Percentiles rank a stretch among this genome's conserved stretches.
Conservation (phyloP, 2,329 filamentous ascomycete species). For the Penicillium sp. region DNA sequence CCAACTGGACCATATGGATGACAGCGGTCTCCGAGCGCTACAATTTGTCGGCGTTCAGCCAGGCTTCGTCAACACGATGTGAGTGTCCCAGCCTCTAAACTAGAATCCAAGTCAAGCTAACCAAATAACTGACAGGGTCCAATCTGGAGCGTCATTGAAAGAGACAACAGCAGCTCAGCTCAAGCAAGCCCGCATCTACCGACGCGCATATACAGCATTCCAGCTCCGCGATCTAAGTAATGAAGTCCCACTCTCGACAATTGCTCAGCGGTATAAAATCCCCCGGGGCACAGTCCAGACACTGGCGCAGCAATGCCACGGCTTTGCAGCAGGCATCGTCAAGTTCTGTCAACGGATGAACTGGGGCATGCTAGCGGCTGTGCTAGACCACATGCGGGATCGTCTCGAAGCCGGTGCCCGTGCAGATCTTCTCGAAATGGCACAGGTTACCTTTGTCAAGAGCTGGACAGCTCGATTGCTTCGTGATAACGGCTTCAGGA, state of each 20-base stretch:
- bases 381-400: conserved; percentile 71
- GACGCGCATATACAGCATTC: conserved; percentile 68
- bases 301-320: conserved; percentile 68
- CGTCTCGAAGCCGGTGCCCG: conserved; percentile 67
- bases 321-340: conserved; percentile 73
- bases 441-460: conserved; percentile 70
- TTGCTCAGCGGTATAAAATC: conserved; percentile 66
- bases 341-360: conserved; percentile 75
- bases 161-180: conserved; percentile 59
- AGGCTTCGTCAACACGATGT: conserved; percentile 63
- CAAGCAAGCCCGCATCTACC: conserved; percentile 60
- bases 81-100: conserved; percentile 20
- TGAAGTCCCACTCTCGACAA: conserved; percentile 65
- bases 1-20: conserved; percentile 65
- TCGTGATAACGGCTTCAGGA: conserved; percentile 71
- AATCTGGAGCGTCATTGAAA: conserved; percentile 58
- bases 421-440: conserved; percentile 65
- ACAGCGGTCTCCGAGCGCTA: conserved; percentile 66
- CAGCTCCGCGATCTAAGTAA: conserved; percentile 76
- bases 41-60: conserved; percentile 65
- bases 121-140: conserved; percentile 51
- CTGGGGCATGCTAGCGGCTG: conserved; percentile 67
- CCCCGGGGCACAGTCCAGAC: conserved; percentile 68
- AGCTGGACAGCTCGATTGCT: conserved; percentile 69
- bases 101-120: conserved; percentile 5